Percentiles rank a stretch among this genome's conserved stretches.
phyloP scores from a whole-genome alignment of 495 filamentous ascomycete genomes.

The Monascus purpureus region DNA sequence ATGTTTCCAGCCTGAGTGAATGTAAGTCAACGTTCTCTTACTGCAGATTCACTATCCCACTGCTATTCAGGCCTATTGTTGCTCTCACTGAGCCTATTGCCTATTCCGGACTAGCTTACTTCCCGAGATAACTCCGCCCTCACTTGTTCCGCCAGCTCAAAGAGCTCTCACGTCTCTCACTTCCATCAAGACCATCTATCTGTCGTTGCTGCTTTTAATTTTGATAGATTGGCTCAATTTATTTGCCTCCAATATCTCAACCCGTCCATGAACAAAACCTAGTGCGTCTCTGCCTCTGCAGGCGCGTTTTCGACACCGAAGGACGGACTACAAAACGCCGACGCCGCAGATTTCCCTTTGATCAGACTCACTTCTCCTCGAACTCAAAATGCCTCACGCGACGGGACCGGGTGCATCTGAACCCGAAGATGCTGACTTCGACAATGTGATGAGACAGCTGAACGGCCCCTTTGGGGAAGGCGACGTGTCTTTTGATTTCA shows the following conservation, averaged over 20 bases:
- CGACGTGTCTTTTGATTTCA: constrained; percentile 28
- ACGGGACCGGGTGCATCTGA: constrained; percentile 17
- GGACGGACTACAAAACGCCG: too few species aligned
- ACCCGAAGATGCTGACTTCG: constrained; percentile 31
- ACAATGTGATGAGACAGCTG: constrained; percentile 37
- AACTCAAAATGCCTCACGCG: constrained; percentile 34
- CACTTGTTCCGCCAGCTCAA: neutral
- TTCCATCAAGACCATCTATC: neutral
- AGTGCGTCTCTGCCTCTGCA: too few species aligned
- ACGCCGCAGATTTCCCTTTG: too few species aligned
- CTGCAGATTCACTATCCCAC: too few species aligned
- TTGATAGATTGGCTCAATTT: too few species aligned
- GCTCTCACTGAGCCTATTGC: constrained; percentile 12
- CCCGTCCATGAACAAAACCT: too few species aligned
- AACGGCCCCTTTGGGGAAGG: constrained; percentile 23
- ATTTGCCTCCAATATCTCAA: too few species aligned
- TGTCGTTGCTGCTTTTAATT: too few species aligned
- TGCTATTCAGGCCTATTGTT: too few species aligned
- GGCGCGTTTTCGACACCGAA: too few species aligned
- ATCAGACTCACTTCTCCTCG: neutral
- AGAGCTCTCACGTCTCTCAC: constrained; percentile 2
- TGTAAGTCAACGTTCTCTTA: too few species aligned
- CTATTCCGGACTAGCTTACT: constrained; percentile 9
- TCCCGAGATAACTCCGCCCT: constrained; percentile 1
- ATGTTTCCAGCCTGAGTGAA: too few species aligned